Conservation (phyloP, 2,329 filamentous ascomycete species). For the Hymenoscyphus repandus region DNA sequence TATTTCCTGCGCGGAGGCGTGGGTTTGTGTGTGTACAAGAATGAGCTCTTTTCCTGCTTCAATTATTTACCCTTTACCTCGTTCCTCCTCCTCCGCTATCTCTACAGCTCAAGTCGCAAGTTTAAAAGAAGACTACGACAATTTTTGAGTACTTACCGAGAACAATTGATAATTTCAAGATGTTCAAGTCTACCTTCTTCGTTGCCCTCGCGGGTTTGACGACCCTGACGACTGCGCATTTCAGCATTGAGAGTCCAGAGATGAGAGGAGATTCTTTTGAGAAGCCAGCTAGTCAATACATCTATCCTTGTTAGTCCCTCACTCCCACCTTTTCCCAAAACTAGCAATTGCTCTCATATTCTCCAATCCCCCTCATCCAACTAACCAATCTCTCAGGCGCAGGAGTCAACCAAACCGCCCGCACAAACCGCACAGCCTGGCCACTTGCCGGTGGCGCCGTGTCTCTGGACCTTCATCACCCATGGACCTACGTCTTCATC, state of each 20-base stretch:
- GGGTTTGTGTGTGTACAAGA: background rate
- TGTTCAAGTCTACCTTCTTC: background rate
- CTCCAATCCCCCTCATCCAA: constrained; percentile 37
- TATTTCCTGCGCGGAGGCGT: background rate
- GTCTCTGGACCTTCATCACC: constrained; percentile 46
- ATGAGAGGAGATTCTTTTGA: constrained; percentile 44
- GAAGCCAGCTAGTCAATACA: constrained; percentile 27
- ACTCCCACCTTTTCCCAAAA: background rate
- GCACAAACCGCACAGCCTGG: constrained; percentile 41
- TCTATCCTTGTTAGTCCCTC: constrained; percentile 31
- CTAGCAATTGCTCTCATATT: background rate
- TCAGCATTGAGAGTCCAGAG: constrained; percentile 47
- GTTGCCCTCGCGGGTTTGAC: constrained; percentile 23
- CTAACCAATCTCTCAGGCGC: too few relatives aligned
- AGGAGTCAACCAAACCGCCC: constrained; percentile 39
- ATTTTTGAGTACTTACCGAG: background rate
- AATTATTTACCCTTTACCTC: background rate
- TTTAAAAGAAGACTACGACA: background rate
- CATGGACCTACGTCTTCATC: constrained; percentile 45
- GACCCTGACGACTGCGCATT: constrained; percentile 48
- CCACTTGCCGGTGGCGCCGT: constrained; percentile 45
- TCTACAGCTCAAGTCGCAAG: background rate
- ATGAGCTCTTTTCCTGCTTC: background rate
- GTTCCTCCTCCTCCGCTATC: background rate
- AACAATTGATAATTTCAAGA: background rate